phyloP scores from a whole-genome alignment of 192 early-diverging fungal genomes.

The Allomyces javanicus region DNA sequence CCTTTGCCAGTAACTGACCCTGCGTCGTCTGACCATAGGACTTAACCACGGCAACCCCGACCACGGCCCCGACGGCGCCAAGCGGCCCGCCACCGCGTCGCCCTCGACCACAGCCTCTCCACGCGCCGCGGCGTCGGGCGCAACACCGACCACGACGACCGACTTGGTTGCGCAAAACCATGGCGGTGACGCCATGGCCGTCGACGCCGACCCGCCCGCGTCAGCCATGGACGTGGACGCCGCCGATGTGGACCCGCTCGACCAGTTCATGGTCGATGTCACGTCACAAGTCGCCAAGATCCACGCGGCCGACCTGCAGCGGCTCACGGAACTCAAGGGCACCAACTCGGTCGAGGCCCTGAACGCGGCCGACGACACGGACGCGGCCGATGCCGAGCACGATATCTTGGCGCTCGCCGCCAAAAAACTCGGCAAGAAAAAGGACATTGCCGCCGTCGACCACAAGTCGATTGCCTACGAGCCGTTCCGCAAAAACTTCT shows the following conservation, averaged over 20 bases:
- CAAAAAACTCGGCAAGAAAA: conserved; percentile 71
- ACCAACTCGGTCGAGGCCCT: conserved; percentile 7
- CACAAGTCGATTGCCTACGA: conserved; percentile 72
- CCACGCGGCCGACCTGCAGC: conserved; percentile 33
- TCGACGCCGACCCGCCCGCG: not conserved
- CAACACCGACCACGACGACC: not conserved
- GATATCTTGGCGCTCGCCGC: conserved; percentile 34
- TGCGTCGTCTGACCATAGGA: too few relatives aligned
- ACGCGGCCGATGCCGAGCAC: conserved; percentile 10
- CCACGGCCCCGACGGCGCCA: not conserved
- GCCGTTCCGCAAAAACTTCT: conserved; percentile 78
- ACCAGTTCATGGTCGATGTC: conserved; percentile 78
- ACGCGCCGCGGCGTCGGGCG: not conserved
- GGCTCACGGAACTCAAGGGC: conserved; percentile 12
- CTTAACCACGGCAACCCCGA: not conserved
- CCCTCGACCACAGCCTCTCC: not conserved
- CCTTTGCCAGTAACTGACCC: too few relatives aligned
- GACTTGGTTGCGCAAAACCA: not conserved
- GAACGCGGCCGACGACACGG: conserved; percentile 14
- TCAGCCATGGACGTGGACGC: conserved; percentile 23
- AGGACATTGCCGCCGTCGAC: conserved; percentile 73
- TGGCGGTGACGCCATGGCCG: not conserved
- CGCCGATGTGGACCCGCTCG: conserved; percentile 38
- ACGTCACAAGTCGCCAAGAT: conserved; percentile 46
- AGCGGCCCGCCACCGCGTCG: not conserved